A percentile compares a stretch with the other conserved stretches of the same genome.
These are phyloP conservation scores for Backusella sp. DNA, from an alignment of 192 early-diverging fungal species.

Conservation along the genomic window DNA sequence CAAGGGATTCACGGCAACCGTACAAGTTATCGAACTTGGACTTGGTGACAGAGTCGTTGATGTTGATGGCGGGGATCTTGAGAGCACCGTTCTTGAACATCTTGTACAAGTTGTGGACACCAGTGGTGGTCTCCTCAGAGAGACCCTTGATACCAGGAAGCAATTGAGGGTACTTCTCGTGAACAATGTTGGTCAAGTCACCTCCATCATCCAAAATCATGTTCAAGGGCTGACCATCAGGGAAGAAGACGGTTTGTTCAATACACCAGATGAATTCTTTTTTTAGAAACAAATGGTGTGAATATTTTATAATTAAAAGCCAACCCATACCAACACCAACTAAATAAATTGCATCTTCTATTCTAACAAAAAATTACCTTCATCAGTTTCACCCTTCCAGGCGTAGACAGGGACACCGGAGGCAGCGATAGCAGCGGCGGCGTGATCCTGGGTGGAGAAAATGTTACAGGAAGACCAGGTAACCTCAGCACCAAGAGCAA, in stretches of 20 bases:
- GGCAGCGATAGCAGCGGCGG: conserved; percentile 96
- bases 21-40: conserved; percentile 99
- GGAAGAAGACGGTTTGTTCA: conserved; percentile 94
- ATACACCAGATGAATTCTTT: conserved; percentile 98
- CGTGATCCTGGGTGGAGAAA: conserved; percentile 99
- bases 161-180: conserved; percentile 92
- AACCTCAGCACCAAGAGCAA: conserved; percentile 93
- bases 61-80: conserved; percentile 99
- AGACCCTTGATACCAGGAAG: conserved; percentile 88
- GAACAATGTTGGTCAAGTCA: conserved; percentile 94
- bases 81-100: conserved; percentile 96
- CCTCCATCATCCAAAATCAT: conserved; percentile 99
- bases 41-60: conserved; percentile 99
- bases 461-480: conserved; percentile 65
- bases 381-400: conserved; percentile 99
- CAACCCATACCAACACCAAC: not conserved
- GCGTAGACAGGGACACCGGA: conserved; percentile 96
- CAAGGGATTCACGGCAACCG: conserved; percentile 98
- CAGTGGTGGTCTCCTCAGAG: conserved; percentile 99
- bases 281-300: not conserved
- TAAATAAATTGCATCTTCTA: not conserved
- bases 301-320: conserved; percentile 7
- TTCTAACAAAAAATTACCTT: conserved; percentile 39
- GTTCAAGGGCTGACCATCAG: conserved; percentile 92
- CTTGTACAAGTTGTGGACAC: conserved; percentile 99